These are phyloP conservation scores for Vigna nakashimae DNA, from an alignment of 306 rosid genomes.

Conservation along the genomic window DNA sequence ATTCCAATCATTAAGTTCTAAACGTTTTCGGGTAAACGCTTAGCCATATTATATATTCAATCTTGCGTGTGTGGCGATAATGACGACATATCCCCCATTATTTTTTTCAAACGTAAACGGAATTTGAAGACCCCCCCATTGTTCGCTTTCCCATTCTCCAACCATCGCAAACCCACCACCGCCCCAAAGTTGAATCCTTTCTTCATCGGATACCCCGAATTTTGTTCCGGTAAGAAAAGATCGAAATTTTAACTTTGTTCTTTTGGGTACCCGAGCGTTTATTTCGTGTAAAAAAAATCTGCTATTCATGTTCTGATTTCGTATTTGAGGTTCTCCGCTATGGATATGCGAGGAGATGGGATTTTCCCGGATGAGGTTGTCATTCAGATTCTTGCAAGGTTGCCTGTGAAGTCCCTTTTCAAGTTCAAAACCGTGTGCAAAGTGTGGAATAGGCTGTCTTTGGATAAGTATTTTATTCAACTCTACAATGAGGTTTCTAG, in stretches of 20 bases:
- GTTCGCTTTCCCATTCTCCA: constrained; percentile 7
- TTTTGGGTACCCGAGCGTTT: constrained; percentile 30
- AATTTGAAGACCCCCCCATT: constrained; percentile 34
- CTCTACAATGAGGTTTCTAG: constrained; percentile 67
- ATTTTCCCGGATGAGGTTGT: constrained; percentile 80
- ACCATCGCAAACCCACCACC: constrained; percentile 2
- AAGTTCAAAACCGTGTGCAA: constrained; percentile 74
- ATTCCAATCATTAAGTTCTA: not conserved
- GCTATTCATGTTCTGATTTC: not conserved
- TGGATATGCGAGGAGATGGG: constrained; percentile 59
- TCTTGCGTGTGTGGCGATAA: not conserved
- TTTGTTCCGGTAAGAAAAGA: constrained; percentile 57
- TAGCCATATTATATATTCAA: not conserved
- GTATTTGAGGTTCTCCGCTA: constrained; percentile 39
- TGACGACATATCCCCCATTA: constrained; percentile 18
- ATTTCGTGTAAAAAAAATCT: not conserved
- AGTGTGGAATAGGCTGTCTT: constrained; percentile 65
- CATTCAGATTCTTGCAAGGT: constrained; percentile 79
- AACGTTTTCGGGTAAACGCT: not conserved
- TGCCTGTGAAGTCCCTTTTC: constrained; percentile 74
- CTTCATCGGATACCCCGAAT: constrained; percentile 46
- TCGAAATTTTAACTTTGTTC: constrained; percentile 26
- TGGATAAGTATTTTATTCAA: constrained; percentile 68
- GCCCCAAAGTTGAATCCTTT: constrained; percentile 33
- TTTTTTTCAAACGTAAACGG: constrained; percentile 1